Evolutionary conservation across 768 basidiomycete genomes (phyloP).

Genomic region (Holtermannia corniformis): DNA sequence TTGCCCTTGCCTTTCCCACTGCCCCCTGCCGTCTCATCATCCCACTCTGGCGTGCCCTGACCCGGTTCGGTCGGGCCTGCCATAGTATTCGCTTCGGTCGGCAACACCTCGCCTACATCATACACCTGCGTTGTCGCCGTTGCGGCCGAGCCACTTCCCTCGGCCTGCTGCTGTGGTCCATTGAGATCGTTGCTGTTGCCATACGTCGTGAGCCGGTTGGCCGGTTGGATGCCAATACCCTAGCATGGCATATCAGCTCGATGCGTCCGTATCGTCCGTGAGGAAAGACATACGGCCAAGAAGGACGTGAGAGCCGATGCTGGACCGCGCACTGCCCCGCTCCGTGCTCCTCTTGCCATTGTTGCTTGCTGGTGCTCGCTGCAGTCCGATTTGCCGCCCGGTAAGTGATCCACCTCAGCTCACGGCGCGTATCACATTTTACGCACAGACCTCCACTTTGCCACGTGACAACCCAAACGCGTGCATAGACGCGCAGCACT

Average conservation of each 20-base stretch:
- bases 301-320: conserved; percentile 40
- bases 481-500: neutral
- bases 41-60: conserved; percentile 19
- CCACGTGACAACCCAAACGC: too few species aligned
- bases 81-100: conserved; percentile 29
- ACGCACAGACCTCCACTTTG: neutral
- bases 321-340: conserved; percentile 35
- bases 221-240: conserved; percentile 36
- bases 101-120: conserved; percentile 5
- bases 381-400: neutral
- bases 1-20: conserved; percentile 1
- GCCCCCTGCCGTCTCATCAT: conserved; percentile 2
- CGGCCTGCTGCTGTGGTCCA: neutral
- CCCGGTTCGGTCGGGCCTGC: conserved; percentile 29
- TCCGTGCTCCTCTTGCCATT: neutral
- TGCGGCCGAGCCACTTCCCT: neutral
- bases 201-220: conserved; percentile 24
- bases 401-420: neutral
- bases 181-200: conserved; percentile 21
- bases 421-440: neutral
- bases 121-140: conserved; percentile 3
- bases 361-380: neutral
- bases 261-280: neutral
- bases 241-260: conserved; percentile 1
- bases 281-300: conserved; percentile 28